Conservation (phyloP, 352 stramenopile genomes). For the Pythium sp. region DNA sequence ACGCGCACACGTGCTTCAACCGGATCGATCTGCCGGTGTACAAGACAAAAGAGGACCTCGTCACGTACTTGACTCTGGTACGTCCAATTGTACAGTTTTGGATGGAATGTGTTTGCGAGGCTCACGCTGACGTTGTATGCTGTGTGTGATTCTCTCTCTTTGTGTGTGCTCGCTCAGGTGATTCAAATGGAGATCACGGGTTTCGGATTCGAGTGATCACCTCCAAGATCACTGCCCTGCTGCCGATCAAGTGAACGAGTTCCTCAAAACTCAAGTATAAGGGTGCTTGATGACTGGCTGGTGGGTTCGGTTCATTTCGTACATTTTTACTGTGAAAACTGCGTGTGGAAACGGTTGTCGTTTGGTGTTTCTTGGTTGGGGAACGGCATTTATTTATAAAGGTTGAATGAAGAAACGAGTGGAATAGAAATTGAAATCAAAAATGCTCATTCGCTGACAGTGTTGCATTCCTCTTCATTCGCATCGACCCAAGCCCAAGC, state of each 20-base stretch:
- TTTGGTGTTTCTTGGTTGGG: neutral
- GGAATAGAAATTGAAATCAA: neutral
- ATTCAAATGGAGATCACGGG: conserved; percentile 89
- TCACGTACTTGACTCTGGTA: conserved; percentile 75
- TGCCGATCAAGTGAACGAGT: neutral
- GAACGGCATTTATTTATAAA: conserved; percentile 6
- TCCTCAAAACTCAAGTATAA: neutral
- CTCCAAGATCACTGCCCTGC: neutral
- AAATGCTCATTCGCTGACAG: neutral
- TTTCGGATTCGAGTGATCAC: conserved; percentile 44
- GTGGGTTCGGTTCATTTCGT: neutral
- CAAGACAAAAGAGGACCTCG: conserved; percentile 80
- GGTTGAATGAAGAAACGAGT: neutral
- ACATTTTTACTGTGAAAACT: neutral
- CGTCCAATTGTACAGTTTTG: conserved; percentile 27
- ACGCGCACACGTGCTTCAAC: conserved; percentile 89
- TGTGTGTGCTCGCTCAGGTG: conserved; percentile 25
- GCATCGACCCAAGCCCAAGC: neutral
- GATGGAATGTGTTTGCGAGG: neutral
- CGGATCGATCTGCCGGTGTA: conserved; percentile 85
- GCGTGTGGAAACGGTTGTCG: neutral
- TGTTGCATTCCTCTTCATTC: neutral
- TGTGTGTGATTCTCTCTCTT: neutral
- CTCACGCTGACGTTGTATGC: conserved; percentile 39
- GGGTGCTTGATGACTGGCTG: neutral